Conservation (phyloP, 345 rosid genomes). For the Lepidium didymum region DNA sequence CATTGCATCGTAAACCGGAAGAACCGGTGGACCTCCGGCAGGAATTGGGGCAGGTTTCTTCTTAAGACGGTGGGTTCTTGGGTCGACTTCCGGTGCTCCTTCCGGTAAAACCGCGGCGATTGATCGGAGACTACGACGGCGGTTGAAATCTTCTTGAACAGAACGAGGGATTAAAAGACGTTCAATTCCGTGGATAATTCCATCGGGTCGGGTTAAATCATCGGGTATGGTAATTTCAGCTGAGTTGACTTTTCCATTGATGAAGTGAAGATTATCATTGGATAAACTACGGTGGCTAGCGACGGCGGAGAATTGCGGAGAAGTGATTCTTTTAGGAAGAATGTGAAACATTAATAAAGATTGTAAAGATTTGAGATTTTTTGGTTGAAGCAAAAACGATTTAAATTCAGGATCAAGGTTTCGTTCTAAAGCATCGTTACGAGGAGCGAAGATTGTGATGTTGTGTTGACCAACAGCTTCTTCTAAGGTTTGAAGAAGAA, state of each 20-base stretch:
- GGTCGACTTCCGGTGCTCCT: constrained; percentile 70
- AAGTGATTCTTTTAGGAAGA: constrained; percentile 52
- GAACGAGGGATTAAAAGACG: constrained; percentile 58
- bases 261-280: constrained; percentile 30
- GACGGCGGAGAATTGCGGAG: constrained; percentile 27
- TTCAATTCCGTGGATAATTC: constrained; percentile 69
- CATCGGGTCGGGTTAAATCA: constrained; percentile 53
- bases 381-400: constrained; percentile 82
- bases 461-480: constrained; percentile 73
- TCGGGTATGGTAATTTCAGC: constrained; percentile 35
- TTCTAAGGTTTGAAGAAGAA: constrained; percentile 79
- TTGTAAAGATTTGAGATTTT: constrained; percentile 77
- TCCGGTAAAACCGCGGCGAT: constrained; percentile 62
- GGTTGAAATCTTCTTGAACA: constrained; percentile 66
- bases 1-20: constrained; percentile 57
- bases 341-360: constrained; percentile 73
- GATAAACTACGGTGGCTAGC: constrained; percentile 42
- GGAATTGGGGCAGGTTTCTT: constrained; percentile 36
- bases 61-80: constrained; percentile 57
- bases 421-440: constrained; percentile 76
- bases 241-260: constrained; percentile 35
- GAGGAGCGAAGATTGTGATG: constrained; percentile 90
- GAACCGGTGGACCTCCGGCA: constrained; percentile 46
- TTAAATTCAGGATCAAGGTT: constrained; percentile 83
- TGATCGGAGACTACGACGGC: constrained; percentile 48